Percentiles rank a stretch among this genome's conserved stretches.
These are phyloP conservation scores for Saccharomyces pastorianus DNA, from an alignment of 1,139 yeast species.

Conservation along the genomic window DNA sequence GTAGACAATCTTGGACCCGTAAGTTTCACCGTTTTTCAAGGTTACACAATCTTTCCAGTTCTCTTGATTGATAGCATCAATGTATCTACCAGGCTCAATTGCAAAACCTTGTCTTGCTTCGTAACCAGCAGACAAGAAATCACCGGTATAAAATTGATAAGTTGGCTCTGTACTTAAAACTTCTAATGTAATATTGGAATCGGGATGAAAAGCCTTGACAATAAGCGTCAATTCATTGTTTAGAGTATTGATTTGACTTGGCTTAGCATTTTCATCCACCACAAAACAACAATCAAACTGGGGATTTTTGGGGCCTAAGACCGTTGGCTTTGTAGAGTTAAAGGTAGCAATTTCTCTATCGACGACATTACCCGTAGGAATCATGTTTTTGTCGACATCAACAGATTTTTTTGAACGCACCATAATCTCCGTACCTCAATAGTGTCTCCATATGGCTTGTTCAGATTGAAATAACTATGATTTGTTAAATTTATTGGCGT, in stretches of 20 bases:
- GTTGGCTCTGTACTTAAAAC: constrained; percentile 58
- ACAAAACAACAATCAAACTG: constrained; percentile 48
- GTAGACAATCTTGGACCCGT: constrained; percentile 46
- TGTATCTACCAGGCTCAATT: constrained; percentile 54
- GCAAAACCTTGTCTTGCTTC: constrained; percentile 52
- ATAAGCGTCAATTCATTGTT: constrained; percentile 37
- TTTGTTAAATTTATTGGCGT: constrained; percentile 56
- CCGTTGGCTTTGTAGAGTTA: constrained; percentile 13
- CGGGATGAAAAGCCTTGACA: constrained; percentile 43
- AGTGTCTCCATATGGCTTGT: constrained; percentile 27
- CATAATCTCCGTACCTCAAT: constrained; percentile 24
- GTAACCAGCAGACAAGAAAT: constrained; percentile 35
- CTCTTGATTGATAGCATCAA: constrained; percentile 45
- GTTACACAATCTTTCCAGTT: constrained; percentile 47
- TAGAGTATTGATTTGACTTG: constrained; percentile 36
- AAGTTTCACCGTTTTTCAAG: constrained; percentile 45
- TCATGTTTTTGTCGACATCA: constrained; percentile 36
- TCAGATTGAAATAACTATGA: constrained; percentile 51
- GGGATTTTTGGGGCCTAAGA: constrained; percentile 24
- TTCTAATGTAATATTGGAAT: constrained; percentile 37
- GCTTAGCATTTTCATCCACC: constrained; percentile 32
- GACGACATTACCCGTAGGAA: constrained; percentile 46
- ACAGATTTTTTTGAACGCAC: constrained; percentile 32
- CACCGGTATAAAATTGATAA: constrained; percentile 63
- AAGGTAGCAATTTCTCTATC: constrained; percentile 28